Evolutionary conservation across 768 basidiomycete genomes (phyloP).

Genomic region (Phaeotremella skinneri): DNA sequence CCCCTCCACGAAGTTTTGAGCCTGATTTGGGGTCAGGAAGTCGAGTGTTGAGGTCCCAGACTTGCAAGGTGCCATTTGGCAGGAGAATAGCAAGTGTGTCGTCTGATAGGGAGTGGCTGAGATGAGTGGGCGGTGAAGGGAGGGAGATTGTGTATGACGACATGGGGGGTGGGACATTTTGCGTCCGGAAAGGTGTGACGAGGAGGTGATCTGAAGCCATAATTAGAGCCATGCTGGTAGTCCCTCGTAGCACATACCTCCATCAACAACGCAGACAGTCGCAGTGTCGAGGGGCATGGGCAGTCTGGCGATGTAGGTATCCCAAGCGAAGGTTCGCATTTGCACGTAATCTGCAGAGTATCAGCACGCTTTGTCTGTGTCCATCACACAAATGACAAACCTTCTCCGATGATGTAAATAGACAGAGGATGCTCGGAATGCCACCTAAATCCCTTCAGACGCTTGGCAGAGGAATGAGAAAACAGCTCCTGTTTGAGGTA

Average conservation of each 20-base stretch:
- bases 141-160: conserved; percentile 60
- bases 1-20: conserved; percentile 41
- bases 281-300: conserved; percentile 73
- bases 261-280: conserved; percentile 83
- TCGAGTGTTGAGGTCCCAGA: conserved; percentile 70
- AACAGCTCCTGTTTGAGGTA: conserved; percentile 88
- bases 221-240: neutral
- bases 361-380: neutral
- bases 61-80: conserved; percentile 65
- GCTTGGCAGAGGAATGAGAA: conserved; percentile 25
- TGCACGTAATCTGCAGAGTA: conserved; percentile 57
- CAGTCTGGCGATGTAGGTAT: conserved; percentile 65
- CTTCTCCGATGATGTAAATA: conserved; percentile 65
- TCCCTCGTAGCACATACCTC: conserved; percentile 58
- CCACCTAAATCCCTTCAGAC: conserved; percentile 77
- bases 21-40: conserved; percentile 49
- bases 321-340: conserved; percentile 68
- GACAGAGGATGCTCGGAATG: conserved; percentile 75
- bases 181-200: conserved; percentile 86
- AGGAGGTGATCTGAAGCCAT: conserved; percentile 63
- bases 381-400: conserved; percentile 53
- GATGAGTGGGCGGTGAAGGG: conserved; percentile 61
- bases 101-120: conserved; percentile 60
- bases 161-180: conserved; percentile 99
- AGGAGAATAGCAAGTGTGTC: conserved; percentile 69